Evolutionary conservation across 805 yeast genomes (phyloP), one percentile per base, ranked within the genome.

Genomic region (Kockiozyma suomiensis): DNA sequence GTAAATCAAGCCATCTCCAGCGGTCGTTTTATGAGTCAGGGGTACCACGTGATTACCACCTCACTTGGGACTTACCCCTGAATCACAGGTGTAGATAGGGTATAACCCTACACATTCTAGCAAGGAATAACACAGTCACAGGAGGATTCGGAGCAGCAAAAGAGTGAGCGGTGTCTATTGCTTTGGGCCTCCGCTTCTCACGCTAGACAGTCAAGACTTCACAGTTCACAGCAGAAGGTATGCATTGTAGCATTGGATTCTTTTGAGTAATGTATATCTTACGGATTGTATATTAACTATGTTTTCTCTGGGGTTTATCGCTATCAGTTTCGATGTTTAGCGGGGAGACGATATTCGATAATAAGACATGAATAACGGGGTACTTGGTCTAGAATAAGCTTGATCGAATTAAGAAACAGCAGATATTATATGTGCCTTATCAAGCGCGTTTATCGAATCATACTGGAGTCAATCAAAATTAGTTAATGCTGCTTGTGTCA

Each of bases 1-100:
- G 48, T 17, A 19, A 15, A 13, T 12, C 21, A n/a, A n/a, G 13
- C 21, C 47, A 15, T 13, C 15, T 17, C 12, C 23, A 17, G 15
- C 55, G n/a, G 45, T 41, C 55, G 8, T 41, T n/a, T n/a, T n/a
- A n/a, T n/a, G 45, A 26, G 33, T 38, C 53, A 23, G 41, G 41
- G 41, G 41, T 48, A 48, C 19, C n/a, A n/a, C n/a, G n/a, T n/a
- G n/a, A n/a, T n/a, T n/a, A n/a, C 37, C 17, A n/a, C 30, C 38
- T 2, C 41, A 19, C 25, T 13, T 26, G 19, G 17, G 21, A 15
- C 15, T 38, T 13, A 17, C 47, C 43, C 54, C 37, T 38, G 40
- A 40, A 21, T 43, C 56, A 35, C 49, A 38, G 3, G 21, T 23
- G 17, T 23, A 10, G 6, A 4, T 33, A 48, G 54, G 59, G 48